Percentiles rank a stretch among this genome's conserved stretches.
phyloP scores from a whole-genome alignment of 441 rosid species.

The Gossypium gossypioides region DNA sequence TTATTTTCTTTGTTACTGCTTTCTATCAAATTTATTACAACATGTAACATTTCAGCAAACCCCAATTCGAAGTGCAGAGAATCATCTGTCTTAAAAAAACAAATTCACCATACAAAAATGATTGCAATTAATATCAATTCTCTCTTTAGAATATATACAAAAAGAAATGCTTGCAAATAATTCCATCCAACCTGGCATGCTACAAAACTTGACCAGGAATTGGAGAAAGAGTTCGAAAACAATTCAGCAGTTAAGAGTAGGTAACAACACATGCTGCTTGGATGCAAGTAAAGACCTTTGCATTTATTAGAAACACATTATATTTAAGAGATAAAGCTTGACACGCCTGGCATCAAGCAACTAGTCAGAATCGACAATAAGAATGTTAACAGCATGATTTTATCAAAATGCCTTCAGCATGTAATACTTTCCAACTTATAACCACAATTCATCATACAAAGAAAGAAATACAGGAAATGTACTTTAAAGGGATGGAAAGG shows the following conservation, averaged over 20 bases:
- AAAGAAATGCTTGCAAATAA: background rate
- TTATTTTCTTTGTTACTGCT: background rate
- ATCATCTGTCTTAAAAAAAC: background rate
- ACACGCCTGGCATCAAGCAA: background rate
- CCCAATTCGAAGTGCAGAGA: background rate
- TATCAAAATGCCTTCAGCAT: background rate
- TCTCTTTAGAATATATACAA: background rate
- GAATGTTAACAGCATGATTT: background rate
- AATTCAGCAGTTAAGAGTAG: background rate
- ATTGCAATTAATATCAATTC: background rate
- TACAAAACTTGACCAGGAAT: background rate
- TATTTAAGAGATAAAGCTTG: background rate
- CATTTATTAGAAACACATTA: background rate
- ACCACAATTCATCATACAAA: background rate
- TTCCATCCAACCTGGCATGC: background rate
- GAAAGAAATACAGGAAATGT: background rate
- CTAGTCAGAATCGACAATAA: background rate
- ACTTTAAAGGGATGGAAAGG: background rate
- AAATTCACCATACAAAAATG: background rate
- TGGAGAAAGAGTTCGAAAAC: background rate
- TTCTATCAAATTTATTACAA: background rate
- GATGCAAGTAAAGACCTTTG: background rate
- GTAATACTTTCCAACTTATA: background rate
- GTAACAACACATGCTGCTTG: background rate
- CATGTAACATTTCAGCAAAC: background rate